phyloP scores from a whole-genome alignment of 352 stramenopile genomes.

The Pythium folliculosum region DNA sequence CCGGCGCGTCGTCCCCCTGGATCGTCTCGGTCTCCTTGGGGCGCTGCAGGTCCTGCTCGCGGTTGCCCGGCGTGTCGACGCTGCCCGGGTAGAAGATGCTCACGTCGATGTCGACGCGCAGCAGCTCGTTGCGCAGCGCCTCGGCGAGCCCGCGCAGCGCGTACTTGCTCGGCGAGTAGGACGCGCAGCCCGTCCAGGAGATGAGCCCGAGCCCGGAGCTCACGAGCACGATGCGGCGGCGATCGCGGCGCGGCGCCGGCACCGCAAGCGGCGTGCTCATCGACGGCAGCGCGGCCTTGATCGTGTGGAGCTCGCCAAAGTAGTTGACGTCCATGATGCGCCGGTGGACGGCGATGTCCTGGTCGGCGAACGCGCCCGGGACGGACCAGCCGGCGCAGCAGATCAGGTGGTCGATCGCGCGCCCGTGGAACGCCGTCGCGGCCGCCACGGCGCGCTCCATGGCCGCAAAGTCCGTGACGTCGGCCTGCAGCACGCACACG shows the following conservation, averaged over 20 bases:
- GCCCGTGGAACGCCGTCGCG: constrained; percentile 48
- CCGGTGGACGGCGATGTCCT: constrained; percentile 39
- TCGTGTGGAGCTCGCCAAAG: constrained; percentile 49
- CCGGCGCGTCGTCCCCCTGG: constrained; percentile 32
- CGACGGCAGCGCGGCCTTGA: constrained; percentile 46
- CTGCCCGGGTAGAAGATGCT: constrained; percentile 49
- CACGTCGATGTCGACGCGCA: constrained; percentile 41
- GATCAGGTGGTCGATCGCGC: constrained; percentile 49
- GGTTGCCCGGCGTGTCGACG: constrained; percentile 49
- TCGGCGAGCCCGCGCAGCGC: constrained; percentile 60
- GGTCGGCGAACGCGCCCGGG: constrained; percentile 59
- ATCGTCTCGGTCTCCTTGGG: constrained; percentile 48
- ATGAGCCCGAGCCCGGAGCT: constrained; percentile 49
- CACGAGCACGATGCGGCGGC: constrained; percentile 46
- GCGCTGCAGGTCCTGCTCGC: constrained; percentile 37
- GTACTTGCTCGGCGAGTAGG: constrained; percentile 52
- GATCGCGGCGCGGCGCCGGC: not conserved
- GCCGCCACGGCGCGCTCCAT: constrained; percentile 41
- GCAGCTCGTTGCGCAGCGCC: constrained; percentile 49
- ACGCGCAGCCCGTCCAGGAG: constrained; percentile 45
- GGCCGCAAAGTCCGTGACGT: constrained; percentile 41
- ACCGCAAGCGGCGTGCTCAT: constrained; percentile 25
- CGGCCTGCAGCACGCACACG: constrained; percentile 50
- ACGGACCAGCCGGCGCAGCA: constrained; percentile 46
- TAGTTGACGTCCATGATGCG: constrained; percentile 65